Conservation (phyloP, 768 basidiomycete genomes). For the Leccinum subtestaceum region DNA sequence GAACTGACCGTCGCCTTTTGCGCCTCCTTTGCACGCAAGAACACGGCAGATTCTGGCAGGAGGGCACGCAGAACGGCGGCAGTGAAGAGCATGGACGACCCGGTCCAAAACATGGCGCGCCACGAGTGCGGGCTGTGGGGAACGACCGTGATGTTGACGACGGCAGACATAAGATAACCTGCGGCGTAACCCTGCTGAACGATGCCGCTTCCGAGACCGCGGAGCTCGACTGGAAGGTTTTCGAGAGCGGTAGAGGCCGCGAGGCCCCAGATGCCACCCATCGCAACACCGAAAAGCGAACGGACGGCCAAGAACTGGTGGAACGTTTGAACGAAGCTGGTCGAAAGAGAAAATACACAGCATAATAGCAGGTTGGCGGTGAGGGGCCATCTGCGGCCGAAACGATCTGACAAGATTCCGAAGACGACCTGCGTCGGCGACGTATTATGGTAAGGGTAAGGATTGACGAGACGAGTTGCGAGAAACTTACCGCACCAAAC, state of each 20-base stretch:
- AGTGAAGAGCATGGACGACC: constrained; percentile 63
- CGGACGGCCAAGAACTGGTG: constrained; percentile 76
- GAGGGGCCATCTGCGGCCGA: constrained; percentile 90
- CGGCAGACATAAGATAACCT: constrained; percentile 82
- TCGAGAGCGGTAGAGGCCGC: constrained; percentile 83
- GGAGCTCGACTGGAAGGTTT: constrained; percentile 84
- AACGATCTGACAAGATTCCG: constrained; percentile 82
- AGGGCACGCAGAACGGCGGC: constrained; percentile 61
- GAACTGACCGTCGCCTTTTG: too few relatives aligned
- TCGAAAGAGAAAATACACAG: constrained; percentile 69
- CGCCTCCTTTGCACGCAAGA: too few relatives aligned
- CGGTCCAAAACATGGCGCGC: constrained; percentile 83
- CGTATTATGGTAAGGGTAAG: background rate
- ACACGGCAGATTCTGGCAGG: too few relatives aligned
- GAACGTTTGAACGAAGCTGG: constrained; percentile 79
- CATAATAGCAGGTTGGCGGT: constrained; percentile 73
- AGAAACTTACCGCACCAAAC: constrained; percentile 54
- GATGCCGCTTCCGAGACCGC: constrained; percentile 83
- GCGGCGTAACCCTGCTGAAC: constrained; percentile 92
- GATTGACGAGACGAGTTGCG: background rate
- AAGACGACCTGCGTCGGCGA: constrained; percentile 52
- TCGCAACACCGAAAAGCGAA: constrained; percentile 80
- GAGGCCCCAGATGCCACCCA: constrained; percentile 91
- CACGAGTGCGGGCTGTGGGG: constrained; percentile 42
- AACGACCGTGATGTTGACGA: constrained; percentile 71